Evolutionary conservation across 306 rosid species (phyloP), one percentile per base, ranked within the genome.

Genomic region (Gastrolobium villosum): DNA sequence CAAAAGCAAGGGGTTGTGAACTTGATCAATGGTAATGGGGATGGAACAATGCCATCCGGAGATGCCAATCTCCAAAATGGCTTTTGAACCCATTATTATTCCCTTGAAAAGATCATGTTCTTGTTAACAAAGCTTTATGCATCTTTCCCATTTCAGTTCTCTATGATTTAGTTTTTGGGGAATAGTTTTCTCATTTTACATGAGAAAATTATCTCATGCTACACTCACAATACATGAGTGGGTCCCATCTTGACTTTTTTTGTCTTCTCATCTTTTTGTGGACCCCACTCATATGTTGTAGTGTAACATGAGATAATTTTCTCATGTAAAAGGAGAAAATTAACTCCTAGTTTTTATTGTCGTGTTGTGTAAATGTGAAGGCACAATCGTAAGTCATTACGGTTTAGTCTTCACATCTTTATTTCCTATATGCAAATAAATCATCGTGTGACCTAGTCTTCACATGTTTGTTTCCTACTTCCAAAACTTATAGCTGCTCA

Each of bases 1-100:
- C 28, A 34, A 3, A 75, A 26, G 79, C 70, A 61, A 45, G 59
- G 79, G 70, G 45, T 59, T 2, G 60, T 34, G 70, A 71, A 75
- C 2, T 9, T 61, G 71, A 61, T 75, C 61, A 75, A 34, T 35
- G 61, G 71, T 3, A 43, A 15, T 64, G 49, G 71, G 5, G 61
- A 9, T 15, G 79, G 62, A 54, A 61, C 70, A 1, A 20, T 60
- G 70, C 14, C 71, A 46, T 75, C 34, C 20, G 79, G 50, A 5
- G 79, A 61, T 3, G 59, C 30, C 8, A 20, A 28, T 61, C 61
- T 46, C 8, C 46, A 54, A 2, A 75, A 46, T 75, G 61, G 49
- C 7, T 74, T 74, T 20, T 74, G 79, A 34, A 34, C 53, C 46
- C 53, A 3, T 45, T 60, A 3, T 45, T 60, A 32, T 52, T 45